A percentile compares a stretch with the other conserved stretches of the same genome.
These are phyloP conservation scores for Acaromyces ingoldii DNA, from an alignment of 1,284 basidiomycete species.

Conservation along the genomic window DNA sequence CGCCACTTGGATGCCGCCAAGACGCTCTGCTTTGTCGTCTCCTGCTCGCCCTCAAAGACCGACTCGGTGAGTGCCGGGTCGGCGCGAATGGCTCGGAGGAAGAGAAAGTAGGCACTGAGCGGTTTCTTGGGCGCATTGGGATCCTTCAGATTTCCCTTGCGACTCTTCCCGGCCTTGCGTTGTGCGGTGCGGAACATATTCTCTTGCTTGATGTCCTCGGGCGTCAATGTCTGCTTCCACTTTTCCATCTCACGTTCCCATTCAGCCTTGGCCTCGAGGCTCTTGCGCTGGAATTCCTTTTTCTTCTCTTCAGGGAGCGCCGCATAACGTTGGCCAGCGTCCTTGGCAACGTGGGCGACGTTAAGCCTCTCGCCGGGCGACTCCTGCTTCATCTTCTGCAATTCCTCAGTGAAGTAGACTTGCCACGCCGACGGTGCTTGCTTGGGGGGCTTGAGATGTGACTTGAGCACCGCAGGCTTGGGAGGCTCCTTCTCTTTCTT, in stretches of 20 bases:
- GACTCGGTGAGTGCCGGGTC: conserved; percentile 54
- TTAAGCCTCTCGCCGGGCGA: conserved; percentile 65
- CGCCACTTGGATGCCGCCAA: conserved; percentile 88
- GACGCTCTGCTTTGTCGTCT: conserved; percentile 91
- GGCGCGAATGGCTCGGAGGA: conserved; percentile 61
- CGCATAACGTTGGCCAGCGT: conserved; percentile 85
- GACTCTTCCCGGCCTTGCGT: conserved; percentile 84
- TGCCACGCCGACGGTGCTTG: conserved; percentile 93
- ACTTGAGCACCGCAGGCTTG: conserved; percentile 53
- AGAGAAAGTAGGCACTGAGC: conserved; percentile 89
- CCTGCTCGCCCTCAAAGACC: conserved; percentile 85
- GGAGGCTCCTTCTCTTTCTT: conserved; percentile 20
- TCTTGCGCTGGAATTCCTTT: conserved; percentile 58
- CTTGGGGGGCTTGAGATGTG: conserved; percentile 74
- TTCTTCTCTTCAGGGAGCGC: conserved; percentile 72
- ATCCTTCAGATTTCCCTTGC: conserved; percentile 91
- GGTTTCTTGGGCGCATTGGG: conserved; percentile 96
- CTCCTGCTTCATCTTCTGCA: conserved; percentile 69
- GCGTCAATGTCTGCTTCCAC: conserved; percentile 84
- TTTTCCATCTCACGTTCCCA: conserved; percentile 71
- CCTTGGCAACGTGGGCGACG: conserved; percentile 90
- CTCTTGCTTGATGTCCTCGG: conserved; percentile 90
- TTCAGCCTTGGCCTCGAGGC: conserved; percentile 76
- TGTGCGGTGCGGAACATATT: conserved; percentile 85
- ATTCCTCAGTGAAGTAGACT: conserved; percentile 92